Evolutionary conservation across 2,329 filamentous ascomycete species (phyloP), one percentile per base, ranked within the genome.

Genomic region (Zasmidium angulare): DNA sequence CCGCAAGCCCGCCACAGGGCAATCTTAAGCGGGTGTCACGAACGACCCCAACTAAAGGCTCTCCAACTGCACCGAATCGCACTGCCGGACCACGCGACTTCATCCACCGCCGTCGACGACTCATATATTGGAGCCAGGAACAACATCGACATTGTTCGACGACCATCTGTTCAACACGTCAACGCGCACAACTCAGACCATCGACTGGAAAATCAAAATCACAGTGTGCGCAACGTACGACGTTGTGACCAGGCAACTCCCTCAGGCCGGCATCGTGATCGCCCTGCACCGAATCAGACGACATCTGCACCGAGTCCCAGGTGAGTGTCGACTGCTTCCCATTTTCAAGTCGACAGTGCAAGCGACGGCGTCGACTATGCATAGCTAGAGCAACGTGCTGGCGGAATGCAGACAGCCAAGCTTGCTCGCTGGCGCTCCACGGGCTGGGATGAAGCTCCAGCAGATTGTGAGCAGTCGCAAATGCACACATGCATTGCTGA

Each of bases 1-100:
- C 59, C 56, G 55, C 60, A 36, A 58, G 52, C 50, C 54, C 53
- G 63, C 61, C 62, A 63, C 62, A 60, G 59, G 63, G 64, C 62
- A 60, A 60, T 63, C 56, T 57, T 65, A 64, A 50, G 54, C 60
- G 59, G 62, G 64, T 64, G 60, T 55, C 64, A 66, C 64, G 58
- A 63, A 60, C 48, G 56, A 49, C 40, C 54, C 59, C 58, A 54
- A 61, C 60, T 64, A 59, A 63, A 53, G 62, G 60, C 56, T 50
- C 47, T 62, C 60, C 47, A 61, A 59, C 57, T 55, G 51, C 53
- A 59, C 60, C 52, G 58, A 62, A 62, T 50, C 60, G 51, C 54
- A 49, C 52, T 62, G 60, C 58, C 58, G 55, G 56, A 46, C 53
- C 62, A 59, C 53, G 51, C 58, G 59, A 59, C 60, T 55, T 54